Base-by-base conservation (phyloP, 441 rosid genomes). In the Dalechampia spathulata region DNA sequence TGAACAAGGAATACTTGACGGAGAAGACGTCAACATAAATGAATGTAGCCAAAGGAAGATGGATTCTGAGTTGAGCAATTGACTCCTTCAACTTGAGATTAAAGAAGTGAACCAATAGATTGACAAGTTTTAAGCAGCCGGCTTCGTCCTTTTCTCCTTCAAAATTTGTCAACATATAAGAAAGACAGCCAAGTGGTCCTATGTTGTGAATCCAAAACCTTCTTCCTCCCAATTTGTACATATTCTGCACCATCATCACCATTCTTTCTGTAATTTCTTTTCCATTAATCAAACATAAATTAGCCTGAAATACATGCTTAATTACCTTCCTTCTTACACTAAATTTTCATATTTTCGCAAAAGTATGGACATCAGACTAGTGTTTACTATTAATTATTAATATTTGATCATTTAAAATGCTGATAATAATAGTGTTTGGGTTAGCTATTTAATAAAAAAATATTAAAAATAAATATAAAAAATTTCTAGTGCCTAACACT, bases 121-220 rank as follows among this genome's bases (percentile, higher is more conserved):
- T 76, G 61, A 58, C 57, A 39, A 63, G 60, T 52, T 46, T 62
- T 23, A 57, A 70, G 46, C 81, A 79, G 11, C 81, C 84, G 7
- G 44, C 71, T n/a, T n/a, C 16, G 56, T 79, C 81, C 42, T 57
- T 57, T 57, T 55, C 63, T 1, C 56, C 57, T 1, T 72, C 57
- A 49, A 67, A 69, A 21, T 36, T 58, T 15, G 43, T 55, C 22
- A 67, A 26, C 22, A 74, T 49, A 7, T 71, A 76, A 7, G 75
- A 49, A 19, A 72, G 60, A 36, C 81, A 74, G 5, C 81, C 79
- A 19, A 76, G 52, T 5, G 78, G 84, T 19, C 76, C 81, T 0
- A 76, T 76, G 58, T 74, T 79, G 28, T 69, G 81, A 17, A 79
- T 64, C 79, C 76, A 79, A 52, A 76, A 79, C 23, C 75, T 60